phyloP scores from a whole-genome alignment of 2,329 filamentous ascomycete genomes.

The Aciculosporium take region DNA sequence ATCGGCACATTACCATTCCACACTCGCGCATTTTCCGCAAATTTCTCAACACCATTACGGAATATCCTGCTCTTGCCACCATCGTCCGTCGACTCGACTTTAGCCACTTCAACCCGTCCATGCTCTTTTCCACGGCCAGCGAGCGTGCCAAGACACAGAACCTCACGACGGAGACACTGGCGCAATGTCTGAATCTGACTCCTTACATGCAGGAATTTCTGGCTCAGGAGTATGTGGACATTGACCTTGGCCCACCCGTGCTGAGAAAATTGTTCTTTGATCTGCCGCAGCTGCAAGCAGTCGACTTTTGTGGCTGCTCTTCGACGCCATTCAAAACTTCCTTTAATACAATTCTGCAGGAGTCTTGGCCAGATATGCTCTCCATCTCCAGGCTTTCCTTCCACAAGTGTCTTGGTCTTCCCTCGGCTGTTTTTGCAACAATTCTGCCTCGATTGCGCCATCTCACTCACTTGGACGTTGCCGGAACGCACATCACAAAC shows the following conservation, averaged over 20 bases:
- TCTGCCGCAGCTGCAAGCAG: slow-evolving; percentile 46
- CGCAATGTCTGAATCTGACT: slow-evolving; percentile 56
- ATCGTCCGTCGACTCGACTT: slow-evolving; percentile 71
- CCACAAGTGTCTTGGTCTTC: slow-evolving; percentile 63
- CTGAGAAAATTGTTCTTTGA: slow-evolving; percentile 56
- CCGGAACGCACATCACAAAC: slow-evolving; percentile 63
- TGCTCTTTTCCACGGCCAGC: slow-evolving; percentile 58
- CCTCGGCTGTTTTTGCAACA: slow-evolving; percentile 50
- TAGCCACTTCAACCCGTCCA: slow-evolving; percentile 71
- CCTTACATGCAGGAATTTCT: slow-evolving; percentile 66
- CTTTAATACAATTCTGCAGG: slow-evolving; percentile 42
- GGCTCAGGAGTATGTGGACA: slow-evolving; percentile 67
- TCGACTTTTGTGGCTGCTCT: slow-evolving; percentile 69
- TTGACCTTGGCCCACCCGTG: slow-evolving; percentile 55
- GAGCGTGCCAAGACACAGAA: slow-evolving; percentile 64
- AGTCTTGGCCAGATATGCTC: slow-evolving; percentile 38
- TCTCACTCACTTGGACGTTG: slow-evolving; percentile 67
- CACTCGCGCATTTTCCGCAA: slow-evolving; percentile 76
- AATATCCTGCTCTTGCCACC: slow-evolving; percentile 54
- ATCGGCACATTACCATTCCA: slow-evolving; percentile 67
- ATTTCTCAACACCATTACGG: slow-evolving; percentile 54
- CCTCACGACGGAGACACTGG: slow-evolving; percentile 57
- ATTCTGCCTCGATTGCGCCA: slow-evolving; percentile 55
- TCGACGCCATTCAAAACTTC: slow-evolving; percentile 51
- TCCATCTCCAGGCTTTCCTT: slow-evolving; percentile 55